phyloP scores from a whole-genome alignment of 441 rosid genomes.

The Macaranga tanarius region DNA sequence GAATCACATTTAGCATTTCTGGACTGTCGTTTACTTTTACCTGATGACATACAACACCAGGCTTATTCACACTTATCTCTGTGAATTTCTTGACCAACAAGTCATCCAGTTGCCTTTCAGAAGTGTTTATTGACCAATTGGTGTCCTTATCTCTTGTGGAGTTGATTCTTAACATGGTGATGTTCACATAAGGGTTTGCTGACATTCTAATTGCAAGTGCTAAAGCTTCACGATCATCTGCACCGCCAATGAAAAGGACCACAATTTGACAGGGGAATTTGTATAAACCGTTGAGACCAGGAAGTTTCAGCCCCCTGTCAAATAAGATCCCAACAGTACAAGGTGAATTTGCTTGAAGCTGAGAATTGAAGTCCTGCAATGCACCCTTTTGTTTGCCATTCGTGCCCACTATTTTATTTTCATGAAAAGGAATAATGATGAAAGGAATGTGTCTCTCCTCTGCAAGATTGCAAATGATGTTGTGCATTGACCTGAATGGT shows the following conservation, averaged over 20 bases:
- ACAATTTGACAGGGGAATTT: neutral
- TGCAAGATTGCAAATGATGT: slow-evolving; percentile 30
- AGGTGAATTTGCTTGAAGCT: slow-evolving; percentile 18
- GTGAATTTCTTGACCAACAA: slow-evolving; percentile 20
- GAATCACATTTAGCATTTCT: slow-evolving; percentile 20
- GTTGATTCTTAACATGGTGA: slow-evolving; percentile 19
- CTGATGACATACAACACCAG: neutral
- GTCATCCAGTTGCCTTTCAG: slow-evolving; percentile 24
- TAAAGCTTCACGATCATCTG: slow-evolving; percentile 43
- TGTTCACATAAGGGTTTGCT: slow-evolving; percentile 16
- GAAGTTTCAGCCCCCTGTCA: neutral
- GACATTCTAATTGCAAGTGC: slow-evolving; percentile 33
- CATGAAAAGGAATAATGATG: slow-evolving; percentile 30
- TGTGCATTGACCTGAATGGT: slow-evolving; percentile 33
- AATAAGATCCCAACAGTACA: slow-evolving; percentile 36
- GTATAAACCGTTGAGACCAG: neutral
- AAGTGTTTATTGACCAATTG: neutral
- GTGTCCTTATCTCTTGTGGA: neutral
- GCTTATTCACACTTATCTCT: slow-evolving; percentile 2
- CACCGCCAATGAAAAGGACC: slow-evolving; percentile 36
- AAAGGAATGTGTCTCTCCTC: slow-evolving; percentile 24
- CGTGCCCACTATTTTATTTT: neutral
- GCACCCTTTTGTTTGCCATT: neutral
- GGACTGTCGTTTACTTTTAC: neutral
- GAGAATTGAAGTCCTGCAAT: slow-evolving; percentile 4